Percentiles rank a stretch among this genome's conserved stretches.
These are phyloP conservation scores for Podaxis sp. DNA, from an alignment of 768 basidiomycete genomes.

Conservation along the genomic window DNA sequence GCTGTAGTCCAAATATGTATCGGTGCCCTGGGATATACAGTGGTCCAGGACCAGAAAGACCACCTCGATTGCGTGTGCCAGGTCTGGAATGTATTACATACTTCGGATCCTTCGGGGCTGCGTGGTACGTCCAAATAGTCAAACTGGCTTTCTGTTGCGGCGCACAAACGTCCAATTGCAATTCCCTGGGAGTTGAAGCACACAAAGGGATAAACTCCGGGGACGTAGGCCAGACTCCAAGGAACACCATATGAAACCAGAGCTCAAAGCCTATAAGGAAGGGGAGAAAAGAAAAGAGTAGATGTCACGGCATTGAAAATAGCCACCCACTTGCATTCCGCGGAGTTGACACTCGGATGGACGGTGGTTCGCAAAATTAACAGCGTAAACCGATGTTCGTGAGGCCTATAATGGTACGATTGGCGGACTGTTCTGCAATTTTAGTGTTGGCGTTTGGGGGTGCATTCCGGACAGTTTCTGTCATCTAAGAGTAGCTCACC, in stretches of 20 bases:
- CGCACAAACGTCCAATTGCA: neutral
- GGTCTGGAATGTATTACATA: conserved; percentile 6
- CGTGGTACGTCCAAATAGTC: neutral
- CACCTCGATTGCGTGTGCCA: neutral
- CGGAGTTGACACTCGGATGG: conserved; percentile 1
- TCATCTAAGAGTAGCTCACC: conserved; percentile 9
- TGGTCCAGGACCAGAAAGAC: neutral
- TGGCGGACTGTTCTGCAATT: neutral
- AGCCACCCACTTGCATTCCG: conserved; percentile 3
- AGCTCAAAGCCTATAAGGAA: neutral
- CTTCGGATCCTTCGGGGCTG: conserved; percentile 1
- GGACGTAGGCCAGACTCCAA: conserved; percentile 1
- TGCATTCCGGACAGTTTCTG: conserved; percentile 10
- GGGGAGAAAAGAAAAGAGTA: neutral
- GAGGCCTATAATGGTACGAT: neutral
- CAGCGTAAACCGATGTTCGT: neutral
- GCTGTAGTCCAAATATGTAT: neutral
- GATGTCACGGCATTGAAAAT: neutral
- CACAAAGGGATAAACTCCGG: conserved; percentile 4
- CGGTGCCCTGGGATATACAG: neutral
- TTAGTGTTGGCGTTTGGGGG: neutral
- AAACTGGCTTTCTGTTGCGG: conserved; percentile 11
- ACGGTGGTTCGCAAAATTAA: neutral
- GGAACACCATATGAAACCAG: neutral
- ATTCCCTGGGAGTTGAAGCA: conserved; percentile 7